A percentile compares a stretch with the other conserved stretches of the same genome.
These are phyloP conservation scores for Brassica rapa DNA, from an alignment of 345 rosid genomes.

Conservation along the genomic window DNA sequence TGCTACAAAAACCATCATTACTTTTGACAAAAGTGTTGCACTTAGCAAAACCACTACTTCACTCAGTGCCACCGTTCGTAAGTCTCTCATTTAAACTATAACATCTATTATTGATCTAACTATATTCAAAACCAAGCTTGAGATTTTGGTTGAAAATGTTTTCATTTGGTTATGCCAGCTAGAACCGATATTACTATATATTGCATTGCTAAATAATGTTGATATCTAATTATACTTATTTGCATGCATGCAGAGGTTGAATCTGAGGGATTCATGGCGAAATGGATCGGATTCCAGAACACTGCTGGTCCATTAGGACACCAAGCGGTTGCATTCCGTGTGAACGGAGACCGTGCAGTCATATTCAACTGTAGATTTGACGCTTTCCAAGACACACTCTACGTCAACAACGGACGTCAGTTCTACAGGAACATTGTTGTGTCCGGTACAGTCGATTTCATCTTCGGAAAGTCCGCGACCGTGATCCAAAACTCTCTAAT, in stretches of 20 bases:
- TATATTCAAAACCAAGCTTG: too few relatives aligned
- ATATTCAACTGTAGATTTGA: conserved; percentile 65
- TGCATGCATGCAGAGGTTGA: conserved; percentile 55
- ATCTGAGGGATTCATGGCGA: conserved; percentile 61
- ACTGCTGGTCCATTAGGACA: conserved; percentile 67
- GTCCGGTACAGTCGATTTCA: conserved; percentile 77
- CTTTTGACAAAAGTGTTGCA: conserved; percentile 47
- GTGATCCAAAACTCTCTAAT: conserved; percentile 71
- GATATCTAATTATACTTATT: background rate
- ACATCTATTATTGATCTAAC: background rate
- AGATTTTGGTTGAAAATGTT: too few relatives aligned
- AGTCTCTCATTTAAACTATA: conserved; percentile 14
- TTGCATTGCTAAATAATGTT: conserved; percentile 6
- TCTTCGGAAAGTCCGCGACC: conserved; percentile 62
- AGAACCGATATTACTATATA: background rate
- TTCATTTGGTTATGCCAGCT: too few relatives aligned
- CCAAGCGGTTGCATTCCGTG: conserved; percentile 74
- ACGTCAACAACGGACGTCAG: conserved; percentile 56
- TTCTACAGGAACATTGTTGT: conserved; percentile 72
- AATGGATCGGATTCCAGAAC: conserved; percentile 62
- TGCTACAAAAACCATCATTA: conserved; percentile 57
- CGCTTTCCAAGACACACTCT: conserved; percentile 72
- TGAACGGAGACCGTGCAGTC: conserved; percentile 54
- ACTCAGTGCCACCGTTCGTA: conserved; percentile 51
- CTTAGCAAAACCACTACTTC: conserved; percentile 48